These are phyloP conservation scores for Ascochyta clinopodiicola DNA, from an alignment of 2,329 filamentous ascomycete species.

Conservation along the genomic window DNA sequence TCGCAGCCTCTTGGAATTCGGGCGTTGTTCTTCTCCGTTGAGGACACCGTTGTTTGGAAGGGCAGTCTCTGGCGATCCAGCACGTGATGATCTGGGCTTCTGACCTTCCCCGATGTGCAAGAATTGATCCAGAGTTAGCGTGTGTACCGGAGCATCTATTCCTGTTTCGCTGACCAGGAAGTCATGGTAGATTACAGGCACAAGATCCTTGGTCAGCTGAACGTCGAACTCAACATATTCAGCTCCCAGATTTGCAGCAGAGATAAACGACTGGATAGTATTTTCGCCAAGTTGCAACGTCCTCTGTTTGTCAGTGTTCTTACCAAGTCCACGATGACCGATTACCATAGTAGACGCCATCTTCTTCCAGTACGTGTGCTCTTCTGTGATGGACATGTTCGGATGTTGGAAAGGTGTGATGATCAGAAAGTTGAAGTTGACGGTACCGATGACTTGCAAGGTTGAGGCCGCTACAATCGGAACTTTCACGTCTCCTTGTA, in stretches of 20 bases:
- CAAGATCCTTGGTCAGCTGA: slow-evolving; percentile 97
- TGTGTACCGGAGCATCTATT: slow-evolving; percentile 95
- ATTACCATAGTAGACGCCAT: slow-evolving; percentile 85
- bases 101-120: slow-evolving; percentile 77
- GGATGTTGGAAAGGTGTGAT: slow-evolving; percentile 94
- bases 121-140: slow-evolving; percentile 93
- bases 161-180: slow-evolving; percentile 98
- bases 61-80: slow-evolving; percentile 52
- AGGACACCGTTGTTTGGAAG: slow-evolving; percentile 15
- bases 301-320: slow-evolving; percentile 82
- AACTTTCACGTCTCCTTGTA: slow-evolving; percentile 91
- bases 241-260: slow-evolving; percentile 89
- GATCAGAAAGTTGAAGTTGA: slow-evolving; percentile 96
- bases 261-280: slow-evolving; percentile 93
- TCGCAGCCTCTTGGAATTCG: slow-evolving; percentile 50
- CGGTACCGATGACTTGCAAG: slow-evolving; percentile 88
- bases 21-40: slow-evolving; percentile 25
- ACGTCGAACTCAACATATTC: slow-evolving; percentile 82
- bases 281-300: slow-evolving; percentile 96
- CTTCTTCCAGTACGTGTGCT: slow-evolving; percentile 97
- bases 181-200: slow-evolving; percentile 98
- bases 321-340: slow-evolving; percentile 76
- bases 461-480: slow-evolving; percentile 84
- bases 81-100: slow-evolving; percentile 55
- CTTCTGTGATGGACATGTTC: slow-evolving; percentile 88